Base-by-base conservation (phyloP, 345 rosid genomes). In the Gossypium ekmanianum region DNA sequence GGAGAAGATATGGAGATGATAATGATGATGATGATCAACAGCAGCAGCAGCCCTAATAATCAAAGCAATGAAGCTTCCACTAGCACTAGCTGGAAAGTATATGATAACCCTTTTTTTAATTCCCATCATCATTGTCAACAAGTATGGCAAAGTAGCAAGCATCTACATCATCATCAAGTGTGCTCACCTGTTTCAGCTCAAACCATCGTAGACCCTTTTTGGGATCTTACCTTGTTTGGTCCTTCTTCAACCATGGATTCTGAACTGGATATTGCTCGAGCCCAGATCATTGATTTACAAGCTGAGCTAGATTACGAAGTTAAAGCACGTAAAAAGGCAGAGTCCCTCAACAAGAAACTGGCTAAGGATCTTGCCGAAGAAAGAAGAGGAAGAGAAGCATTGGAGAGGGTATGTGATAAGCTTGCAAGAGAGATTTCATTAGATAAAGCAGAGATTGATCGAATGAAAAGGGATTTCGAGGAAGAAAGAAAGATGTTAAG, bases 401-500 rank as follows among this genome's bases (percentile, higher is more conserved):
- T 88, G 54, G 91, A 88, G 84, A 84, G 85, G 76, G 82, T 85
- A 2, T 86, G 91, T 72, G 91, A 87, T 63, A 76, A 83, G 85
- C 90, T 94, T 18, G 90, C 88, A 0, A 84, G 81, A 79, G 90
- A 88, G 75, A 67, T 88, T 61, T 77, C 91, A 1, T 77, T 56
- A 0, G 88, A 78, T 14, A 84, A 83, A 79, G 78, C 83, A 14
- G 89, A 86, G 82, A 82, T 88, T n/a, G 88, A 79, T 76, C 70
- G 84, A 74, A 80, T 91, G 81, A 87, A 77, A 83, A 79, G 71
- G 68, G 95, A 92, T 67, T 78, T 89, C 47, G 95, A 88, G 56
- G 95, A 88, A 81, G 97, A 94, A 79, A 84, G 94, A 71, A 85
- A 81, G 89, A 94, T 91, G 97, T 76, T 87, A 70, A 77, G 88